Evolutionary conservation across 2,329 filamentous ascomycete genomes (phyloP).

Genomic region (Diaporthe citrichinensis): DNA sequence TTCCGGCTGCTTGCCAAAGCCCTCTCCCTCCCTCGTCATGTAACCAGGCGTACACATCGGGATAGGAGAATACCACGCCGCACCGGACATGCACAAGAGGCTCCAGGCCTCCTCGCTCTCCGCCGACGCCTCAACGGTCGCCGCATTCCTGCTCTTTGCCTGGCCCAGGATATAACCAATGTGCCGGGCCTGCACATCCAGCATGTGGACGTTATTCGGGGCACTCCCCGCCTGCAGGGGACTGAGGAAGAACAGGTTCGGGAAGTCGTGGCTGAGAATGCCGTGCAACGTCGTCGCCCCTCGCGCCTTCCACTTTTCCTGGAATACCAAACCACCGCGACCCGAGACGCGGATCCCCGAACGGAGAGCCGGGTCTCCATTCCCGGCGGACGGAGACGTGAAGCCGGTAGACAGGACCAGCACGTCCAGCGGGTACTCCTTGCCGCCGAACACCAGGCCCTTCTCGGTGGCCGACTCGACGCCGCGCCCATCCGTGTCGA

Average conservation of each 20-base stretch:
- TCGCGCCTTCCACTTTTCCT: not conserved
- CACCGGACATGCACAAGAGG: not conserved
- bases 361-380: not conserved
- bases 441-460: conserved; percentile 62
- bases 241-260: conserved; percentile 19
- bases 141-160: not conserved
- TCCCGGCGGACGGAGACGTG: conserved; percentile 4
- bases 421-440: conserved; percentile 60
- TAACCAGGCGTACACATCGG: conserved; percentile 25
- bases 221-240: not conserved
- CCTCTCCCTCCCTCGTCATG: conserved; percentile 15
- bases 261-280: conserved; percentile 18
- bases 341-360: not conserved
- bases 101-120: conserved; percentile 28
- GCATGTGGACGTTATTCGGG: conserved; percentile 8
- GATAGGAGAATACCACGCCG: not conserved
- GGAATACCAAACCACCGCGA: not conserved
- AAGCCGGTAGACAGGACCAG: conserved; percentile 57
- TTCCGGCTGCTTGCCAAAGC: conserved; percentile 11
- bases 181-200: conserved; percentile 20
- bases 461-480: conserved; percentile 59
- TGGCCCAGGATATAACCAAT: conserved; percentile 10
- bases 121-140: conserved; percentile 5
- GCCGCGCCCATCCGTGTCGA: conserved; percentile 71
- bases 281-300: conserved; percentile 16